phyloP scores from a whole-genome alignment of 106 monocot species.

The Dendrobium catenatum region DNA sequence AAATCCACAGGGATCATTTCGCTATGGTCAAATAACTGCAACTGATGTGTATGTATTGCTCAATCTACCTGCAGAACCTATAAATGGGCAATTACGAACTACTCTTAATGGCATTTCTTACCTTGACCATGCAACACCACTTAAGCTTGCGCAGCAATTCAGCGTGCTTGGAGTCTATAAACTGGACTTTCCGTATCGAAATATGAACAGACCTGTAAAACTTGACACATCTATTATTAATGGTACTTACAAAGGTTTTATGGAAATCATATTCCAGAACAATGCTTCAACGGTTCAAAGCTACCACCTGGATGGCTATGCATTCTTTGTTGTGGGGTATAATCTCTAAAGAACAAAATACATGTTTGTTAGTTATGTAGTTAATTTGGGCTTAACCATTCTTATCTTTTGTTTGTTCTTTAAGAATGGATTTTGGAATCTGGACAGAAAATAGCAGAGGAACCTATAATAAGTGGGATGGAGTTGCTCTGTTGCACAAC shows the following conservation, averaged over 20 bases:
- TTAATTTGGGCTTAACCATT: constrained; percentile 2
- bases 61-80: constrained; percentile 56
- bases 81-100: constrained; percentile 52
- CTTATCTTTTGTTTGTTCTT: constrained; percentile 4
- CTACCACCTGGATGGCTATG: constrained; percentile 96
- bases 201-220: constrained; percentile 83
- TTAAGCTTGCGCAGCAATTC: constrained; percentile 88
- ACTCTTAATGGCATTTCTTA: constrained; percentile 97
- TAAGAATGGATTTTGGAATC: constrained; percentile 87
- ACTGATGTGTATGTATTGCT: constrained; percentile 80
- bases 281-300: constrained; percentile 70
- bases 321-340: constrained; percentile 99
- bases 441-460: constrained; percentile 98
- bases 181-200: constrained; percentile 81
- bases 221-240: constrained; percentile 88
- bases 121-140: constrained; percentile 72
- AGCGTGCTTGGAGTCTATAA: constrained; percentile 84
- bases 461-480: constrained; percentile 97
- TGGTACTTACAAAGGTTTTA: constrained; percentile 87
- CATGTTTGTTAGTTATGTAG: not conserved
- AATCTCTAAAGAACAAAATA: not conserved
- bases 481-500: constrained; percentile 91
- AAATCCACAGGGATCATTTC: constrained; percentile 96
- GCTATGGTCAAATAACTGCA: constrained; percentile 85
- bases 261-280: constrained; percentile 94